These are phyloP conservation scores for Pachyrhizus erosus DNA, from an alignment of 306 rosid species.

Conservation along the genomic window DNA sequence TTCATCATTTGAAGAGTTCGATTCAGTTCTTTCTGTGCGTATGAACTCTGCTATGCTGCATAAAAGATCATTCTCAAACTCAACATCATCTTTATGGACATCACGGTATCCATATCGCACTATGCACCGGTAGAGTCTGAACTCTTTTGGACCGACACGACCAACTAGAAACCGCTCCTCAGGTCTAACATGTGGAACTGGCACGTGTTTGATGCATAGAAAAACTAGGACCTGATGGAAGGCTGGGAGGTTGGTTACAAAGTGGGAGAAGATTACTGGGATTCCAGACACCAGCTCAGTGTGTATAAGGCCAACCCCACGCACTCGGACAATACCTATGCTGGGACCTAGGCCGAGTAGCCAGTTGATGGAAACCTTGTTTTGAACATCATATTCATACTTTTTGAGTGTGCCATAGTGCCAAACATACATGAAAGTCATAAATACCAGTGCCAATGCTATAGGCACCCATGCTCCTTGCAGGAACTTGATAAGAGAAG, in stretches of 20 bases:
- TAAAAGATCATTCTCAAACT: constrained; percentile 88
- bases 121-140: constrained; percentile 79
- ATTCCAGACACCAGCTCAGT: constrained; percentile 92
- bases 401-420: constrained; percentile 82
- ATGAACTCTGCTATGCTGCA: constrained; percentile 91
- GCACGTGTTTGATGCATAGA: constrained; percentile 93
- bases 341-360: constrained; percentile 77
- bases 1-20: constrained; percentile 40
- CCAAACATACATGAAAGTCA: constrained; percentile 79
- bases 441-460: constrained; percentile 60
- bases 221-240: constrained; percentile 93
- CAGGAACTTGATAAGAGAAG: constrained; percentile 81
- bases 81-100: constrained; percentile 78
- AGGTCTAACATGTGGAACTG: constrained; percentile 78
- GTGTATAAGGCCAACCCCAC: constrained; percentile 83
- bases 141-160: constrained; percentile 71
- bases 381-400: constrained; percentile 86
- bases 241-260: constrained; percentile 94
- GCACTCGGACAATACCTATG: constrained; percentile 86
- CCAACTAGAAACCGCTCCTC: constrained; percentile 88
- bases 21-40: constrained; percentile 47
- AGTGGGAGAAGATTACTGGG: constrained; percentile 91
- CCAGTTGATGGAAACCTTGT: constrained; percentile 92
- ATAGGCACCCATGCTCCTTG: constrained; percentile 97
- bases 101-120: constrained; percentile 92